phyloP scores from a whole-genome alignment of 2,329 filamentous ascomycete species.

The Alternaria sp. region DNA sequence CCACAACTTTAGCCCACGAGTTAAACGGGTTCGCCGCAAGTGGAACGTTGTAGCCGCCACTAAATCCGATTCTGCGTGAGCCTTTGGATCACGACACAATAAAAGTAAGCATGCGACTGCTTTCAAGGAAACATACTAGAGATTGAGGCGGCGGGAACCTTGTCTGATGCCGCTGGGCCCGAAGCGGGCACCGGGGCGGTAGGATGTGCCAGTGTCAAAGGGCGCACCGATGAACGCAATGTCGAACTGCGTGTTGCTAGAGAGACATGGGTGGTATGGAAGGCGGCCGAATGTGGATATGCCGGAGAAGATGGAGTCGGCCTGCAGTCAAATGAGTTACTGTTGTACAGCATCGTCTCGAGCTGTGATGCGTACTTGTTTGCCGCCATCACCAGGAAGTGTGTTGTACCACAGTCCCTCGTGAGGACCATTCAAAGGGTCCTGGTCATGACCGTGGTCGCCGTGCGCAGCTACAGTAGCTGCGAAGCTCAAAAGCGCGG shows the following conservation, averaged over 20 bases:
- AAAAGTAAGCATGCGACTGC: slow-evolving; percentile 51
- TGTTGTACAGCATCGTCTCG: background rate
- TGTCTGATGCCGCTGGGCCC: slow-evolving; percentile 85
- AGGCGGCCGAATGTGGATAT: slow-evolving; percentile 85
- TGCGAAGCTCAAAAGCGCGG: slow-evolving; percentile 47
- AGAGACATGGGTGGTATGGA: slow-evolving; percentile 77
- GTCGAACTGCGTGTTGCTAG: slow-evolving; percentile 75
- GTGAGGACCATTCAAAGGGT: slow-evolving; percentile 70
- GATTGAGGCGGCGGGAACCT: slow-evolving; percentile 82
- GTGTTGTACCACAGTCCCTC: slow-evolving; percentile 82
- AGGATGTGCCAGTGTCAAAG: slow-evolving; percentile 86
- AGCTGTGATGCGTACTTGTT: slow-evolving; percentile 63
- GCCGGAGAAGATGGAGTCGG: slow-evolving; percentile 86
- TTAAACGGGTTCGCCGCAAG: slow-evolving; percentile 80
- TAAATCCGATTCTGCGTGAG: slow-evolving; percentile 62
- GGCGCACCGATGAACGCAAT: slow-evolving; percentile 89
- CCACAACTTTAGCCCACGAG: slow-evolving; percentile 78
- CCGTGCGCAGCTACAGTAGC: slow-evolving; percentile 66
- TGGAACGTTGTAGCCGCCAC: slow-evolving; percentile 86
- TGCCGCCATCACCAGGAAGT: slow-evolving; percentile 82
- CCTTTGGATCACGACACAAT: slow-evolving; percentile 40
- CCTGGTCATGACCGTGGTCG: slow-evolving; percentile 63
- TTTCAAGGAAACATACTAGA: slow-evolving; percentile 69
- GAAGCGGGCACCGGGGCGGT: slow-evolving; percentile 82
- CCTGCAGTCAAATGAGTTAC: slow-evolving; percentile 56